These are phyloP conservation scores for Solanum chacoense DNA, from an alignment of 305 asterid species.

Conservation along the genomic window DNA sequence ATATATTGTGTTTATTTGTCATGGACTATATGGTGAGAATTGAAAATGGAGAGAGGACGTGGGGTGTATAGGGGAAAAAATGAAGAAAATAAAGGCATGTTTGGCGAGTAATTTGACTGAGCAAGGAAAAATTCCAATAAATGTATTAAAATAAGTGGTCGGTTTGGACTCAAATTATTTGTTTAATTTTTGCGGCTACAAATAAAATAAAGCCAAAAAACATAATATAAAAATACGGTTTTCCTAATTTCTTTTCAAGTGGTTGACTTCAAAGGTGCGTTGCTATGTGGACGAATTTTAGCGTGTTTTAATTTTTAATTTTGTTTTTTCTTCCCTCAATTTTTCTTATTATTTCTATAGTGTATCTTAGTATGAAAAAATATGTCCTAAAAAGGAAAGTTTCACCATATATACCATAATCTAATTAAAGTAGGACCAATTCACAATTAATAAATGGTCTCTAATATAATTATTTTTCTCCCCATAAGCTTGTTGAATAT, in stretches of 20 bases:
- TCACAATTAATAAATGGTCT: neutral
- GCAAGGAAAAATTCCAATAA: neutral
- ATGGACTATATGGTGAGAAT: neutral
- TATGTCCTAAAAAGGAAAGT: neutral
- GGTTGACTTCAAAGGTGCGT: conserved; percentile 4
- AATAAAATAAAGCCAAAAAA: neutral
- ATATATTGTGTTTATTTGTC: neutral
- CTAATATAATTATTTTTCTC: neutral
- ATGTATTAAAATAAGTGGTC: conserved; percentile 8
- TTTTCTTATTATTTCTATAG: neutral
- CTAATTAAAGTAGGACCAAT: neutral
- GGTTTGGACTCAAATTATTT: conserved; percentile 3
- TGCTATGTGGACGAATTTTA: neutral
- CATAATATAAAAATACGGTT: neutral
- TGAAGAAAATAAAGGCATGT: neutral
- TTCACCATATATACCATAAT: neutral
- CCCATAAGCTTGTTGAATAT: neutral
- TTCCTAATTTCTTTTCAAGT: neutral
- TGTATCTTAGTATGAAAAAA: neutral
- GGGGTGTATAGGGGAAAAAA: neutral
- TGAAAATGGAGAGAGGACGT: neutral
- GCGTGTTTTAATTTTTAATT: neutral
- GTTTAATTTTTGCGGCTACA: conserved; percentile 12
- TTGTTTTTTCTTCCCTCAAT: neutral
- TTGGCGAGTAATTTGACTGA: conserved; percentile 13